Evolutionary conservation across 192 early-diverging fungal species (phyloP).

Genomic region (Funneliformis geosporum): DNA sequence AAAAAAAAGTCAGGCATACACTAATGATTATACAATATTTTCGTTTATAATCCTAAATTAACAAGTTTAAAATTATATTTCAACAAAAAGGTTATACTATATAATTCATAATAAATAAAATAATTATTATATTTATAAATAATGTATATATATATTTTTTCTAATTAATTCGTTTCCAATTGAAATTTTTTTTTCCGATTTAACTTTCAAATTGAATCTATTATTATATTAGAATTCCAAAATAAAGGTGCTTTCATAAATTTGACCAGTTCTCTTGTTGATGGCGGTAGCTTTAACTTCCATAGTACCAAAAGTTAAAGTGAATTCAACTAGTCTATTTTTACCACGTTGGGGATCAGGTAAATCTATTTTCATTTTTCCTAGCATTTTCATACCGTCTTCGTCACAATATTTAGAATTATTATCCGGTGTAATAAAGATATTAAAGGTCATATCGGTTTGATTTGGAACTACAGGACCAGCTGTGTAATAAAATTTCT

Average conservation of each 20-base stretch:
- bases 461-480: constrained; percentile 20
- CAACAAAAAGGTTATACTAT: background rate
- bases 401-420: constrained; percentile 32
- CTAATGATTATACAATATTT: background rate
- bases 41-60: background rate
- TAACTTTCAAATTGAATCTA: background rate
- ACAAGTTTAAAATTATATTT: too few relatives aligned
- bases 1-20: background rate
- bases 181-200: too few relatives aligned
- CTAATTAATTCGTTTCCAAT: too few relatives aligned
- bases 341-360: constrained; percentile 28
- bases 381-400: constrained; percentile 30
- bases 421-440: constrained; percentile 21
- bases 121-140: too few relatives aligned
- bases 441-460: constrained; percentile 27
- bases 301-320: constrained; percentile 32
- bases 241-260: constrained; percentile 24
- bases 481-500: constrained; percentile 26
- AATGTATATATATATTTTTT: too few relatives aligned
- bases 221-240: constrained; percentile 18
- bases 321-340: constrained; percentile 27
- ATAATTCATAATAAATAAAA: too few relatives aligned
- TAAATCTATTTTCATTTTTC: constrained; percentile 31
- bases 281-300: constrained; percentile 30
- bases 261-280: constrained; percentile 26